Evolutionary conservation across 306 rosid genomes (phyloP), one percentile per base, ranked within the genome.

Genomic region (Morella rubra): DNA sequence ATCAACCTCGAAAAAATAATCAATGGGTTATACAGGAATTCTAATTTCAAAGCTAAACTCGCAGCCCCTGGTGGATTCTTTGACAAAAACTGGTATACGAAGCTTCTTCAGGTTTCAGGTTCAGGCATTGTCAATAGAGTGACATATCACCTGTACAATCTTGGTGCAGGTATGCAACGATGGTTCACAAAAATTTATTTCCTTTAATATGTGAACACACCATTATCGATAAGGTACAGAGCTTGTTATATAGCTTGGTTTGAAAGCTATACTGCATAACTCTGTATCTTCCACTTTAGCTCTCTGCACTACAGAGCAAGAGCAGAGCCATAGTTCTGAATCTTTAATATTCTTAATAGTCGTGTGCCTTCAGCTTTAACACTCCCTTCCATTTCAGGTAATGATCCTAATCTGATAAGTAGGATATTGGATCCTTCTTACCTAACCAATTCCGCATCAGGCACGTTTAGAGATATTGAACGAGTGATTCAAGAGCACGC

Each of bases 21-120:
- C 22, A 49, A 84, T 66, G 72, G 77, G 79, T 60, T 90, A 59
- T 92, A 95, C 80, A 75, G 66, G 7, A 69, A 78, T 62, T 84
- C 91, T 62, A 24, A 40, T 49, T 45, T 56, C 52, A 92, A 89
- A 76, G 97, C 99, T 73, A 73, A 79, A 46, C 87, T 95, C 55
- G 45, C 89, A 73, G 99, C 97, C 18, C 99, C 99, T 6, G 99
- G 97, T 83, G 99, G 99, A 62, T 95, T 95, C 87, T 92, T 80
- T 77, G 77, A 84, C 27, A 84, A 82, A 84, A 70, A 87, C n/a
- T 95, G 99, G 99, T 95, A 69, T 80, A 72, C 89, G 40, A 81
- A 83, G 69, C 84, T 95, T 82, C 96, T 95, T 77, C 84, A 90
- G 79, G 89, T 82, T 78, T 83, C 99, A 9, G 97, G 99, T 68